Base-by-base conservation (phyloP, 306 rosid species). In the Trifolium pratense region DNA sequence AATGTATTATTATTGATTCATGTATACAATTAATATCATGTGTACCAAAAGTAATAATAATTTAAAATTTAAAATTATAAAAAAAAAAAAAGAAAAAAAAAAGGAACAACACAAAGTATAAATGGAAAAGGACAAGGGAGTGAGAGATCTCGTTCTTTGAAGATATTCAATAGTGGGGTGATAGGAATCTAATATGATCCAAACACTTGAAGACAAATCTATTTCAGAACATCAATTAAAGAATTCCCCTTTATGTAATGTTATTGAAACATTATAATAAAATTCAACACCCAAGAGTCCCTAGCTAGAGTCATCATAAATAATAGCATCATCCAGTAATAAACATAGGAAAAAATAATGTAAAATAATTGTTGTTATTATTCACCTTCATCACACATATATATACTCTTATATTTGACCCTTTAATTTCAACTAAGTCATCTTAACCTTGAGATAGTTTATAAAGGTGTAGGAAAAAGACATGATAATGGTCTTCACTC, bases 181-280 rank as follows among this genome's bases (percentile, higher is more conserved):
- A 71, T 81, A 61, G 76, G 85, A 87, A 85, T 86, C 90, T 55
- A 68, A 84, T 66, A 64, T 85, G 81, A 80, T 80, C 80, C 90
- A 82, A 86, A 68, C 86, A 86, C 86, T 74, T 62, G 78, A 39
- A 65, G 87, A 82, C 89, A 84, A 89, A 67, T 74, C 7, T 16
- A 80, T 75, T 77, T 71, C 81, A 75, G 80, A 85, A 80, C 59
- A 71, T 64, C 20, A 80, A 88, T 58, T 61, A 82, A 37, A 40
- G 9, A 78, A 79, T 73, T 53, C 14, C 81, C 73, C 82, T 85
- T 84, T 74, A 59, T 85, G 83, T 53, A 23, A 81, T 66, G 57
- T 64, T 36, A 36, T 71, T 71, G 78, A 81, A 79, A 62, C 71
- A 75, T 43, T 43, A 14, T 55, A 55, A 55, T 55, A 69, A 77